phyloP scores from a whole-genome alignment of 2,329 filamentous ascomycete species.

The Calonectria multiphialidica region DNA sequence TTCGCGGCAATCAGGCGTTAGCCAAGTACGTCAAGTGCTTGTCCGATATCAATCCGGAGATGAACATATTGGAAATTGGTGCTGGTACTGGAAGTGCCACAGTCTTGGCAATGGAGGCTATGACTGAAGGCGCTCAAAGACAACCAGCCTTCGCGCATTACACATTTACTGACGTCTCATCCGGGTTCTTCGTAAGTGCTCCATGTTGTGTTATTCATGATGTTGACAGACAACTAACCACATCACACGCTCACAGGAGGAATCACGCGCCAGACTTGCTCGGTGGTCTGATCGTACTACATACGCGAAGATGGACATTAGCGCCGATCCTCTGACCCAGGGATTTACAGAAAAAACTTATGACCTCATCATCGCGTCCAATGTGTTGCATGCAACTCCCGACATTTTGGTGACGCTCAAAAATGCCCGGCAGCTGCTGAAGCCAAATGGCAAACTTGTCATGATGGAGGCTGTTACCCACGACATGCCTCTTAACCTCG shows the following conservation, averaged over 20 bases:
- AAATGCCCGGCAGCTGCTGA: not conserved
- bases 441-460: conserved; percentile 10
- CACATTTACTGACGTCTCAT: not conserved
- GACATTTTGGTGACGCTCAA: not conserved
- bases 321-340: conserved; percentile 22
- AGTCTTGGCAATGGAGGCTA: not conserved
- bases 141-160: not conserved
- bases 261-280: conserved; percentile 32
- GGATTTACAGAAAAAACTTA: conserved; percentile 27
- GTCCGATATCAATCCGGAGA: not conserved
- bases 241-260: conserved; percentile 45
- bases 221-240: conserved; percentile 44
- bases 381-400: not conserved
- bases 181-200: not conserved
- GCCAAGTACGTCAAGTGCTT: conserved; percentile 3
- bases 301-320: conserved; percentile 43
- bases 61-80: not conserved
- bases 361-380: conserved; percentile 41
- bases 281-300: conserved; percentile 18
- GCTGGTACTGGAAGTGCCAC: not conserved
- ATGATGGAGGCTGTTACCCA: conserved; percentile 40
- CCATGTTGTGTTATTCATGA: not conserved
- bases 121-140: not conserved
- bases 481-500: conserved; percentile 3
- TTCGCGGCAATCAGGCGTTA: conserved; percentile 11